Percentiles rank a stretch among this genome's conserved stretches.
These are phyloP conservation scores for Erigeron philadelphicus DNA, from an alignment of 140 eudicot genomes.

Conservation along the genomic window DNA sequence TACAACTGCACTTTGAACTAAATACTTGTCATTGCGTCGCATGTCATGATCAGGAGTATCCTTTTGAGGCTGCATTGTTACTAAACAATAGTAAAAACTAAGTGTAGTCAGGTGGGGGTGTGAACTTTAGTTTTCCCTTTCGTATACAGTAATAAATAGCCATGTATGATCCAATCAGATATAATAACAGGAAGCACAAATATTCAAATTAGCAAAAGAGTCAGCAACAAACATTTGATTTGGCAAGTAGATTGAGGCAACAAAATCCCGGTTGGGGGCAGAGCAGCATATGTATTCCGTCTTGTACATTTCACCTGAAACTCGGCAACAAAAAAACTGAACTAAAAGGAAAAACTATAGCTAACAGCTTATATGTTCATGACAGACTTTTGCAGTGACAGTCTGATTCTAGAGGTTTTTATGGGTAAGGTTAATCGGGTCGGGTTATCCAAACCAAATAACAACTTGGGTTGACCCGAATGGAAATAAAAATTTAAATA, in stretches of 20 bases:
- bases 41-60: neutral
- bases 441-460: no score
- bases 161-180: no score
- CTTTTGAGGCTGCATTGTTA: neutral
- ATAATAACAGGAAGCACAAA: neutral
- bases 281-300: neutral
- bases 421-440: no score
- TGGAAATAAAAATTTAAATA: no score
- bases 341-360: no score
- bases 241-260: neutral
- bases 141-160: no score
- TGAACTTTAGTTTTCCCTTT: no score
- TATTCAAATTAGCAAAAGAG: neutral
- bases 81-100: neutral
- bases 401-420: no score
- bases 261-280: neutral
- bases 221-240: neutral
- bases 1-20: neutral
- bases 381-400: no score
- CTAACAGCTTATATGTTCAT: no score
- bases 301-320: neutral
- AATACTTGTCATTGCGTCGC: neutral
- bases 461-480: no score
- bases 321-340: neutral
- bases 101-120: no score